Percentiles rank a stretch among this genome's conserved stretches.
Evolutionary conservation across 1,284 basidiomycete species (phyloP).

Genomic region (Violaceomyces palustris): DNA sequence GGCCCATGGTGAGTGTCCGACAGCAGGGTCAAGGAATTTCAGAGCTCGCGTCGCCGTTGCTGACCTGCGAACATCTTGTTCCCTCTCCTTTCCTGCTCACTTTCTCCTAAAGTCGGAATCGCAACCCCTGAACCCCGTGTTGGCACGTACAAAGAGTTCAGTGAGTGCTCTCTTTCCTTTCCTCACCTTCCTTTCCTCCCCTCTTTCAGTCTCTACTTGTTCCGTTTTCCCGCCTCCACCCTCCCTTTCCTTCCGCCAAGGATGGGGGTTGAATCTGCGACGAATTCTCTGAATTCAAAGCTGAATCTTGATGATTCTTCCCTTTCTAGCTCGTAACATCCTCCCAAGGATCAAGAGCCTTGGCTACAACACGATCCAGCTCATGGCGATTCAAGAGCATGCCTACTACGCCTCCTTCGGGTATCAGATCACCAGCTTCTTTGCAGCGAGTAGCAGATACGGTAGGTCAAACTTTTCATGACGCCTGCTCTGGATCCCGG

Average conservation of each 20-base stretch:
- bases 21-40: too few relatives aligned
- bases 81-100: neutral
- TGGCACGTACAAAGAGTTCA: constrained; percentile 94
- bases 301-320: too few relatives aligned
- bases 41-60: neutral
- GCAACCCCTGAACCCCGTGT: constrained; percentile 81
- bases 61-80: neutral
- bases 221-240: too few relatives aligned
- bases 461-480: too few relatives aligned
- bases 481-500: neutral
- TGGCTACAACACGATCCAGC: constrained; percentile 93
- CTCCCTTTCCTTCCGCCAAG: too few relatives aligned
- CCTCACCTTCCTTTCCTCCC: too few relatives aligned
- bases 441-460: constrained; percentile 91
- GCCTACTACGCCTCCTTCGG: constrained; percentile 99
- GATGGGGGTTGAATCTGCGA: too few relatives aligned
- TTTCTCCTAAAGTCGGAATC: constrained; percentile 67
- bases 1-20: constrained; percentile 65
- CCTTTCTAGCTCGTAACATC: constrained; percentile 61
- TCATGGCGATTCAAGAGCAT: constrained; percentile 82
- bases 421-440: constrained; percentile 96
- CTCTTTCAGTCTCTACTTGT: too few relatives aligned
- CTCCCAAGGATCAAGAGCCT: constrained; percentile 82
- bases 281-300: too few relatives aligned
- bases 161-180: neutral